Percentiles rank a stretch among this genome's conserved stretches.
phyloP scores from a whole-genome alignment of 2,329 filamentous ascomycete genomes.

The Alternaria infectoria region DNA sequence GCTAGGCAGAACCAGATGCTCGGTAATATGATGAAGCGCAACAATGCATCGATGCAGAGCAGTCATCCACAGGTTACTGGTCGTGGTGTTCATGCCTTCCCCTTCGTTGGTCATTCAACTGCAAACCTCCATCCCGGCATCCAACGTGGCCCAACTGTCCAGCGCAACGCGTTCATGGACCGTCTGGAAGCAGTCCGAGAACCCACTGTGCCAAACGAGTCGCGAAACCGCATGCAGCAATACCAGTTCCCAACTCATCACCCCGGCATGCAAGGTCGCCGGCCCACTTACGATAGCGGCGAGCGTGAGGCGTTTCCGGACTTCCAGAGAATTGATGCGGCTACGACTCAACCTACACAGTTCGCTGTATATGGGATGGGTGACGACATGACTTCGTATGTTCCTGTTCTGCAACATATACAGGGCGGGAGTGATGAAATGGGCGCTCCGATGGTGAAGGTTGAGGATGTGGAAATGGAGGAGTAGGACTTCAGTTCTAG shows the following conservation, averaged over 20 bases:
- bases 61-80: background rate
- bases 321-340: background rate
- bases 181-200: background rate
- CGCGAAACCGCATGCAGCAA: background rate
- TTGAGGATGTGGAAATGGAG: background rate
- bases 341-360: background rate
- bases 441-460: background rate
- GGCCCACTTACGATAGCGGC: background rate
- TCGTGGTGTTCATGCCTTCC: background rate
- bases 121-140: background rate
- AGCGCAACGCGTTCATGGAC: background rate
- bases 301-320: background rate
- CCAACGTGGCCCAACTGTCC: background rate
- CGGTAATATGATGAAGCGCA: background rate
- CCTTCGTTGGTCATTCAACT: background rate
- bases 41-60: background rate
- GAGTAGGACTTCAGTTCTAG: background rate
- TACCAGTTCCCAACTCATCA: background rate
- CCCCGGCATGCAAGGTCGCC: background rate
- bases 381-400: background rate
- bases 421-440: background rate
- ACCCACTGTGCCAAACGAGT: background rate
- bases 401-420: background rate
- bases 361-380: background rate
- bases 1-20: background rate